phyloP scores from a whole-genome alignment of 768 basidiomycete genomes.

The Xerocomellus dryophilus region DNA sequence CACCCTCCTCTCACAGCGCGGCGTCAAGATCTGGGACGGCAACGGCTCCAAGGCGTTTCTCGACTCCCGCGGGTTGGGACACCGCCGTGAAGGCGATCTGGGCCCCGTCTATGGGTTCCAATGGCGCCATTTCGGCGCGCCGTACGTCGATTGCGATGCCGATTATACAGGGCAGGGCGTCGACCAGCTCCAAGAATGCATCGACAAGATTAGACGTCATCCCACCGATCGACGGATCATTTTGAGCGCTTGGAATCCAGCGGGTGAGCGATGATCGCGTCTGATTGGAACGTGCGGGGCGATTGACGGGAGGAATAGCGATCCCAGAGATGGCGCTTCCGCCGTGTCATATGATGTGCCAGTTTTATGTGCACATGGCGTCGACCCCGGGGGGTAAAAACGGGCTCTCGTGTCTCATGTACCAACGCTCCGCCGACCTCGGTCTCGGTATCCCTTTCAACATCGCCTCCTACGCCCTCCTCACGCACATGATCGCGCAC shows the following conservation, averaged over 20 bases:
- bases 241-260: conserved; percentile 96
- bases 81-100: conserved; percentile 86
- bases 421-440: conserved; percentile 94
- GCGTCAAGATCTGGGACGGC: conserved; percentile 97
- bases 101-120: conserved; percentile 98
- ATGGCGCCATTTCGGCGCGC: conserved; percentile 93
- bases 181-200: conserved; percentile 88
- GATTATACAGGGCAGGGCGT: conserved; percentile 84
- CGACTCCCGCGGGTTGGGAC: conserved; percentile 76
- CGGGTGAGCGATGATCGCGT: conserved; percentile 51
- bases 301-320: conserved; percentile 46
- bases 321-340: conserved; percentile 94
- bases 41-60: conserved; percentile 89
- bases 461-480: conserved; percentile 95
- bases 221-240: conserved; percentile 95
- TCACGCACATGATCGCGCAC: conserved; percentile 97
- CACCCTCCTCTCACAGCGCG: conserved; percentile 67
- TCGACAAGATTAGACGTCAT: conserved; percentile 86
- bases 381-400: conserved; percentile 49
- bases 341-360: conserved; percentile 98
- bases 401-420: conserved; percentile 92
- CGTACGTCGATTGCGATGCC: conserved; percentile 68
- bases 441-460: conserved; percentile 99
- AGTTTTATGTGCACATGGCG: conserved; percentile 96
- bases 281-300: background rate